These are phyloP conservation scores for Neocallimastix lanati DNA, from an alignment of 192 early-diverging fungal genomes.

Conservation along the genomic window DNA sequence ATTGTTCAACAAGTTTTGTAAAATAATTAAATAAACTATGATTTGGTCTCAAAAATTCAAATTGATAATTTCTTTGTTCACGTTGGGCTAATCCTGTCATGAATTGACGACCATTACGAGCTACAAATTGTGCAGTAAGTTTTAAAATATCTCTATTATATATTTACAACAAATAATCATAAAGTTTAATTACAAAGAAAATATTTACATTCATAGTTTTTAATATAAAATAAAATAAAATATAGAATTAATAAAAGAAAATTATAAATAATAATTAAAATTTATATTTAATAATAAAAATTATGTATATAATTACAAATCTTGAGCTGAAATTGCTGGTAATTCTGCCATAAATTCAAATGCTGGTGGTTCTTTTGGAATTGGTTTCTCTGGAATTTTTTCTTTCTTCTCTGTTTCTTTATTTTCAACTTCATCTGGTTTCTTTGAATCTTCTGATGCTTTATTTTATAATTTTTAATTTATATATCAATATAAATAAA, in stretches of 20 bases:
- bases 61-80: slow-evolving; percentile 81
- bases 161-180: too few species aligned
- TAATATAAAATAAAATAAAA: too few species aligned
- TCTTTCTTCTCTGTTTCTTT: slow-evolving; percentile 15
- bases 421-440: slow-evolving; percentile 13
- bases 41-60: slow-evolving; percentile 82
- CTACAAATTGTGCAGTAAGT: slow-evolving; percentile 89
- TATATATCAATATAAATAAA: too few species aligned
- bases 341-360: slow-evolving; percentile 35
- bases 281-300: too few species aligned
- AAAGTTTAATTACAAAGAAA: too few species aligned
- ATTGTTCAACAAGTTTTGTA: slow-evolving; percentile 77
- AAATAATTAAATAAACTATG: slow-evolving; percentile 85
- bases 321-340: slow-evolving; percentile 74
- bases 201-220: too few species aligned
- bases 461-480: too few species aligned
- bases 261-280: too few species aligned
- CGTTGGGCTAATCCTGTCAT: slow-evolving; percentile 58
- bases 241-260: too few species aligned
- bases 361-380: too few species aligned
- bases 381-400: slow-evolving; percentile 12
- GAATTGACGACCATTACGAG: slow-evolving; percentile 81
- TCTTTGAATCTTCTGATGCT: slow-evolving; percentile 13
- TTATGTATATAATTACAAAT: slow-evolving; percentile 54
- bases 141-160: slow-evolving; percentile 69